phyloP scores from a whole-genome alignment of 73 alveolate genomes.

The Paramecium sonneborni region DNA sequence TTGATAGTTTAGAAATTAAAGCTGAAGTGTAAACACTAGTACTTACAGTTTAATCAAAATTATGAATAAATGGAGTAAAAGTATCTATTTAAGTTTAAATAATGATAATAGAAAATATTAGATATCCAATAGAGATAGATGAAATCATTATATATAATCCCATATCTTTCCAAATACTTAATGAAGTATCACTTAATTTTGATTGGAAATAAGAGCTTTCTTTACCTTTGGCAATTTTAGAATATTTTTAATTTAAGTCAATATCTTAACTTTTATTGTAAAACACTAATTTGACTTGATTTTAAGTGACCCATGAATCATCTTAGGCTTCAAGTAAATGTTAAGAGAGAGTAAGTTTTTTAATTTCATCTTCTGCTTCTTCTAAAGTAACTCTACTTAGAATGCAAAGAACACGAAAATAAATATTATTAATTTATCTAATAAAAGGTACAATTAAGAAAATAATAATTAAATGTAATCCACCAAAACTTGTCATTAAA shows the following conservation, averaged over 20 bases:
- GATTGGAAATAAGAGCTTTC: slow-evolving; percentile 20
- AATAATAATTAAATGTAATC: slow-evolving; percentile 31
- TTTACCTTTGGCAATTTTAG: neutral
- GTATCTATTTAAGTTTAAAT: neutral
- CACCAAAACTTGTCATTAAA: slow-evolving; percentile 31
- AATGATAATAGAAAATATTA: neutral
- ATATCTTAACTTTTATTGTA: slow-evolving; percentile 17
- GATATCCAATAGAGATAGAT: slow-evolving; percentile 37
- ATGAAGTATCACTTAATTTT: slow-evolving; percentile 3
- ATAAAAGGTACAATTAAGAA: slow-evolving; percentile 24
- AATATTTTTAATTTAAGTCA: neutral
- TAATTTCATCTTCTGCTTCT: slow-evolving; percentile 55
- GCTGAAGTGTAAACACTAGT: neutral
- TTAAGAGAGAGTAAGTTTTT: neutral
- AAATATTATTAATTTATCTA: slow-evolving; percentile 27
- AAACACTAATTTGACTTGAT: slow-evolving; percentile 22
- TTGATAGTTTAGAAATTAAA: neutral
- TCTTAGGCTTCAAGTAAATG: neutral
- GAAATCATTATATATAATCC: slow-evolving; percentile 1
- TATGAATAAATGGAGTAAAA: neutral
- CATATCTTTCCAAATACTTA: slow-evolving; percentile 51
- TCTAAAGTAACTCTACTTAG: slow-evolving; percentile 10
- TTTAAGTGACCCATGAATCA: slow-evolving; percentile 52
- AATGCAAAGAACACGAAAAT: neutral
- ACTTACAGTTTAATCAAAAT: slow-evolving; percentile 13